Base-by-base conservation (phyloP, 163 green algal species). In the Coccomyxa subellipsoidea region DNA sequence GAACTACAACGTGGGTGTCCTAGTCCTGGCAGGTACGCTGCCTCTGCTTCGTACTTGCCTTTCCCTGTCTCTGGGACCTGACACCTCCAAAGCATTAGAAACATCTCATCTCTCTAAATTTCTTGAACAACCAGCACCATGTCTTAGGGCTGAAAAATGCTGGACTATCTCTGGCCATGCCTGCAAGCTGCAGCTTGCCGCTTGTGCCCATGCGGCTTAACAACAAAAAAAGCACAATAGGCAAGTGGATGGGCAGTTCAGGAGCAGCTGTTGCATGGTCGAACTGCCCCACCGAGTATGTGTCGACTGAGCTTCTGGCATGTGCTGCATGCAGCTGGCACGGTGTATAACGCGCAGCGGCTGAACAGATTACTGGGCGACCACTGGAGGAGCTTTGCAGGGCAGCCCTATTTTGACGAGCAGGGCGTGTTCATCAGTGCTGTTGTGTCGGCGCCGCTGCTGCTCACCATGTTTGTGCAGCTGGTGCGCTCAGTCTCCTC, bases 341-440 rank as follows among this genome's bases (percentile, higher is more conserved):
- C 87, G 0, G 80, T 95, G 0, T 95, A 89, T 82, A 89, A 89
- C 83, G 90, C 90, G 0, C 91, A 96, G 88, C 80, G 83, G 10
- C 36, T 96, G 2, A 97, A 97, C 86, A 34, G 15, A 0, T 77
- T 95, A 29, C 90, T 84, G 1, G 83, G 47, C 0, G 21, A 84
- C 69, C 89, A 95, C 75, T 97, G 93, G 93, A 36, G 83, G 75
- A 15, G 18, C 7, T 97, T 97, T 84, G 79, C 91, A 3, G 79
- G 38, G 35, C 93, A 97, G 54, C 86, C 94, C 77, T 97, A 97
- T 86, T 97, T 97, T 88, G 91, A 96, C 77, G 12, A 70, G 1
- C 72, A 90, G 18, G 93, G 93, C 35, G 84, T 93, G 9, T 97
- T 97, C 79, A 90, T 90, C 38, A 90, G 82, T 7, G 85, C 87